phyloP scores from a whole-genome alignment of 2,329 filamentous ascomycete genomes.

The Neurospora sp. region DNA sequence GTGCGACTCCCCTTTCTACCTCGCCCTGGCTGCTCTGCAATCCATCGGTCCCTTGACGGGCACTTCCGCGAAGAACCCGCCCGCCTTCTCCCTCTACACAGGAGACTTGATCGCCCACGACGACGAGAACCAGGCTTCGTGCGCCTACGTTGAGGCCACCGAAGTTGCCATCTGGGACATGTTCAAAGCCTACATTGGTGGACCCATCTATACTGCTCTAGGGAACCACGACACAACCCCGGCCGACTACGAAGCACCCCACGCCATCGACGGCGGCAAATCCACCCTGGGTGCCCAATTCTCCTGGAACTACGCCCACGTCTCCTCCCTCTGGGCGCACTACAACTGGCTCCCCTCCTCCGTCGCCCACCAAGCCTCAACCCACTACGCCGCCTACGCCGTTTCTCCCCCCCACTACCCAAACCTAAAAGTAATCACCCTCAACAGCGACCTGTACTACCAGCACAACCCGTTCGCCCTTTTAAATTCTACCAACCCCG shows the following conservation, averaged over 20 bases:
- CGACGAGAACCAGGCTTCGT: constrained; percentile 37
- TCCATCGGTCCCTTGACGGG: constrained; percentile 46
- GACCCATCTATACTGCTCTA: constrained; percentile 44
- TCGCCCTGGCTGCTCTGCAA: constrained; percentile 44
- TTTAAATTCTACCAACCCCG: constrained; percentile 27
- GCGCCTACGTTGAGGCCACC: constrained; percentile 33
- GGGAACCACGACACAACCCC: constrained; percentile 47
- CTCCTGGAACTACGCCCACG: constrained; percentile 48
- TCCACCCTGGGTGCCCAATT: constrained; percentile 42
- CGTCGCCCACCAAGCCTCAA: constrained; percentile 34
- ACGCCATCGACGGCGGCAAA: constrained; percentile 32
- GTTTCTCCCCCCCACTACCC: constrained; percentile 36
- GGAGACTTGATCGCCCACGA: constrained; percentile 49
- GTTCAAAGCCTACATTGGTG: constrained; percentile 45
- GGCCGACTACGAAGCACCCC: constrained; percentile 40
- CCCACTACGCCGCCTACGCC: constrained; percentile 46
- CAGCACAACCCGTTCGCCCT: constrained; percentile 32
- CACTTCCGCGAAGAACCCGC: constrained; percentile 32
- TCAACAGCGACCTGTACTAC: constrained; percentile 38
- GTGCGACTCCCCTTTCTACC: constrained; percentile 49
- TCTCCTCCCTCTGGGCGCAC: constrained; percentile 44
- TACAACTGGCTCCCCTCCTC: constrained; percentile 41
- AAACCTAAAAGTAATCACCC: constrained; percentile 35
- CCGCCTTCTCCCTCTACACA: constrained; percentile 46
- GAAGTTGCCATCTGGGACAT: constrained; percentile 33